Conservation (phyloP, 176 grass and related monocot species). For the Phyllostachys edulis region DNA sequence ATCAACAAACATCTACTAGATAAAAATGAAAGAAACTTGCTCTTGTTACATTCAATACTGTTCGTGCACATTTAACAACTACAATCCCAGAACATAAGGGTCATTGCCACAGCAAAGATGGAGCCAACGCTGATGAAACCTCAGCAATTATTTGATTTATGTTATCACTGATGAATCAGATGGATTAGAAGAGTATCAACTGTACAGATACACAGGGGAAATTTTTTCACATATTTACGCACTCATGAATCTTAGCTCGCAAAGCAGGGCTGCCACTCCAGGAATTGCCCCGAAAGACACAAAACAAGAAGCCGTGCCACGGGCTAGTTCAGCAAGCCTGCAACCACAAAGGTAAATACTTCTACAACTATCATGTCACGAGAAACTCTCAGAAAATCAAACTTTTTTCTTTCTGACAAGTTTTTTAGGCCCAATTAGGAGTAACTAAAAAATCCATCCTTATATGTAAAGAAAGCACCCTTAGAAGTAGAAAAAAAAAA, state of each 20-base stretch:
- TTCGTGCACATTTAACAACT: not conserved
- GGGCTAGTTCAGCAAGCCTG: conserved; percentile 16
- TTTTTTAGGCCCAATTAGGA: conserved; percentile 22
- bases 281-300: conserved; percentile 37
- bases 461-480: conserved; percentile 5
- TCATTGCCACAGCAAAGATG: not conserved
- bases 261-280: conserved; percentile 36
- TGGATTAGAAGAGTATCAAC: conserved; percentile 16
- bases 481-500: not conserved
- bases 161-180: conserved; percentile 22
- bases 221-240: conserved; percentile 46
- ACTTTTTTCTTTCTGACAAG: not conserved
- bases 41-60: not conserved
- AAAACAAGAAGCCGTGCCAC: not conserved
- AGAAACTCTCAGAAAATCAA: conserved; percentile 20
- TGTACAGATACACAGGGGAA: conserved; percentile 37
- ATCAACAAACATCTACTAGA: too few species aligned
- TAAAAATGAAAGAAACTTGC: not conserved
- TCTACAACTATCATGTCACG: conserved; percentile 28
- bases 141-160: not conserved
- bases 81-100: not conserved
- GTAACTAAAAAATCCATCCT: conserved; percentile 11
- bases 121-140: not conserved
- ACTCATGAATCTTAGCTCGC: conserved; percentile 13
- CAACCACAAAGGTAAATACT: conserved; percentile 30